Percentiles rank a stretch among this genome's conserved stretches.
Conservation (phyloP, 2,329 filamentous ascomycete species). For the Aspergillus felis region DNA sequence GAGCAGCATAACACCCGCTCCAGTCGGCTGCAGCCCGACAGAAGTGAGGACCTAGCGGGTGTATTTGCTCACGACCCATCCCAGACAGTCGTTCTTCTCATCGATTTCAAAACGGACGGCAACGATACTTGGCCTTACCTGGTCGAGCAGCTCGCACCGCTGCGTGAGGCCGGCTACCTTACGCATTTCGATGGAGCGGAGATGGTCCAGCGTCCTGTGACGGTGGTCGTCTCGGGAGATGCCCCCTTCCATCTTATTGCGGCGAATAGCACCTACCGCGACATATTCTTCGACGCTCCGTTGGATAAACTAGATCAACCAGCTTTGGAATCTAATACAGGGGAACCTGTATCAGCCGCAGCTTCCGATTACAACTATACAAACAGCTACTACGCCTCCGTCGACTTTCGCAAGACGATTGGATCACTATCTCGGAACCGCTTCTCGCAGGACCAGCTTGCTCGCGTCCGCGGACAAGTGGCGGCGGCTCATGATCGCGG, state of each 20-base stretch:
- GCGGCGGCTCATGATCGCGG: constrained; percentile 48
- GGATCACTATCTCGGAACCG: constrained; percentile 48
- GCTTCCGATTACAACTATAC: constrained; percentile 41
- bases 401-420: constrained; percentile 52
- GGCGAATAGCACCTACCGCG: constrained; percentile 39
- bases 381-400: constrained; percentile 66
- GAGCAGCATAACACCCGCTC: constrained; percentile 47
- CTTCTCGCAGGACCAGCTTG: constrained; percentile 45
- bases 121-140: constrained; percentile 25
- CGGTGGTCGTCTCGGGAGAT: constrained; percentile 47
- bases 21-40: constrained; percentile 2
- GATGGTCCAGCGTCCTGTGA: constrained; percentile 39
- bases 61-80: constrained; percentile 53
- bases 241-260: constrained; percentile 40
- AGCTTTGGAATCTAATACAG: neutral
- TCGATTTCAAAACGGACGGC: constrained; percentile 65
- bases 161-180: constrained; percentile 43
- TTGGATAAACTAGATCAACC: constrained; percentile 23
- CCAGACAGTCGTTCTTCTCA: constrained; percentile 58
- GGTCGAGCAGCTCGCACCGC: constrained; percentile 34
- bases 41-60: constrained; percentile 39
- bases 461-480: constrained; percentile 45
- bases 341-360: neutral
- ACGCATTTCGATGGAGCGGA: constrained; percentile 41
- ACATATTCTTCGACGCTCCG: constrained; percentile 50